A percentile compares a stretch with the other conserved stretches of the same genome.
Conservation (phyloP, 2,329 filamentous ascomycete genomes). For the Nemania sp. region DNA sequence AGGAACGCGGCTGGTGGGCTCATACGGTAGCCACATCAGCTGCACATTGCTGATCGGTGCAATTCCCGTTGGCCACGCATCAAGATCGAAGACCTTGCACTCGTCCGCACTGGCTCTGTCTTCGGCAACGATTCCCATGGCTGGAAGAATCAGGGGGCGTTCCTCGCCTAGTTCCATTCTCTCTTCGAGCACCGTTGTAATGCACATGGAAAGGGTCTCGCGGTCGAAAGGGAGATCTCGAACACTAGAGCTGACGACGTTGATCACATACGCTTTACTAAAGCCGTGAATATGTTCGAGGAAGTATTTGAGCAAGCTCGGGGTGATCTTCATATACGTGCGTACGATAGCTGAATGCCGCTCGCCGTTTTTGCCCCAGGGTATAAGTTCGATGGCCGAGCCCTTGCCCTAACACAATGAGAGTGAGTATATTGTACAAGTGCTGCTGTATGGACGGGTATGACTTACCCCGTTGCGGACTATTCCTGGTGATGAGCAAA, state of each 20-base stretch:
- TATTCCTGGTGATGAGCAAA: conserved; percentile 37
- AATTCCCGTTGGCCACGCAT: conserved; percentile 32
- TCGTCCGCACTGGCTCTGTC: conserved; percentile 27
- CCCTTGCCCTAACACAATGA: conserved; percentile 16
- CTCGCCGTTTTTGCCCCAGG: conserved; percentile 35
- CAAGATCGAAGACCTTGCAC: conserved; percentile 25
- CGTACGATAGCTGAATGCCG: conserved; percentile 40
- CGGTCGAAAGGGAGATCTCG: conserved; percentile 47
- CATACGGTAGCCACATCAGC: conserved; percentile 25
- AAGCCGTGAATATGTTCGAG: conserved; percentile 52
- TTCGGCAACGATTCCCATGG: conserved; percentile 36
- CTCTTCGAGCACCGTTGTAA: conserved; percentile 37
- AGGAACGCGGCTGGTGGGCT: conserved; percentile 23
- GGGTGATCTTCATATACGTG: conserved; percentile 53
- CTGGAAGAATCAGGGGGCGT: conserved; percentile 23
- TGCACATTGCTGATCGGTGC: conserved; percentile 28
- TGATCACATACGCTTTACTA: conserved; percentile 49
- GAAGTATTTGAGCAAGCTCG: conserved; percentile 53
- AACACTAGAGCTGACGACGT: conserved; percentile 45
- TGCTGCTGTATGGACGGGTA: background rate
- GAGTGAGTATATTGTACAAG: too few relatives aligned
- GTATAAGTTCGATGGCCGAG: conserved; percentile 30
- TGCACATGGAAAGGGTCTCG: conserved; percentile 35
- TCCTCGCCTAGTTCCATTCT: conserved; percentile 27
- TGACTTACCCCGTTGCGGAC: conserved; percentile 31